Evolutionary conservation across 139 green algal species (phyloP).

Genomic region (Mychonastes homosphaera): DNA sequence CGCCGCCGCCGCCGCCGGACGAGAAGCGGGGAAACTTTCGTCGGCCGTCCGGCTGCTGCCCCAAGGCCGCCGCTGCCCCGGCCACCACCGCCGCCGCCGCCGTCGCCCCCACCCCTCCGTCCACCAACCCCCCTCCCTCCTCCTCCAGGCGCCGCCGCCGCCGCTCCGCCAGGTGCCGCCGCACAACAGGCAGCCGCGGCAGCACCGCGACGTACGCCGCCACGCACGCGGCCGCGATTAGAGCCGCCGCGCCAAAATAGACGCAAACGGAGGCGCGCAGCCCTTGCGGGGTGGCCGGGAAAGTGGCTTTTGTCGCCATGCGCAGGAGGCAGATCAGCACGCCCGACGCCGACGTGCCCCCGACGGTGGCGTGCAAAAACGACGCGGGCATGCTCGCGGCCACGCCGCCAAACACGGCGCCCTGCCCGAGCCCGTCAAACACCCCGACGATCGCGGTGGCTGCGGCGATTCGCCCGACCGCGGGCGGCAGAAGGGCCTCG

Average conservation of each 20-base stretch:
- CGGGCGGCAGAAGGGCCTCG: background rate
- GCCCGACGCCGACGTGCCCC: conserved; percentile 53
- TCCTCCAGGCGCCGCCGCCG: background rate
- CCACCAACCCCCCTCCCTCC: background rate
- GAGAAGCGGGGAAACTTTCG: no score
- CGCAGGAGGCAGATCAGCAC: conserved; percentile 55
- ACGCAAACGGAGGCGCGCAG: conserved; percentile 31
- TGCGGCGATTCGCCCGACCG: conserved; percentile 5
- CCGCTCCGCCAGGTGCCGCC: conserved; percentile 9
- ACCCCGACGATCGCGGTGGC: conserved; percentile 38
- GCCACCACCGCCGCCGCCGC: no score
- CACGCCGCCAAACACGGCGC: conserved; percentile 58
- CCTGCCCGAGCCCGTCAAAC: conserved; percentile 55
- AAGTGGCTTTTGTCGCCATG: conserved; percentile 51
- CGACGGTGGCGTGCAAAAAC: conserved; percentile 14
- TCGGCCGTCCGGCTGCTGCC: no score
- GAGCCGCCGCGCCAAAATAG: conserved; percentile 47
- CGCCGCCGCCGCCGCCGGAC: no score
- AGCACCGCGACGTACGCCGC: conserved; percentile 32
- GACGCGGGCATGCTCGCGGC: conserved; percentile 10
- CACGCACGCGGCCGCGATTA: conserved; percentile 29
- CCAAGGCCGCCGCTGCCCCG: no score
- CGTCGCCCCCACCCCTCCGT: background rate
- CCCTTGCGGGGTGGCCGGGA: conserved; percentile 28
- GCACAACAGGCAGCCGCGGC: conserved; percentile 25